Percentiles rank a stretch among this genome's conserved stretches.
phyloP scores from a whole-genome alignment of 805 yeast species.

The Wickerhamiella azyma region DNA sequence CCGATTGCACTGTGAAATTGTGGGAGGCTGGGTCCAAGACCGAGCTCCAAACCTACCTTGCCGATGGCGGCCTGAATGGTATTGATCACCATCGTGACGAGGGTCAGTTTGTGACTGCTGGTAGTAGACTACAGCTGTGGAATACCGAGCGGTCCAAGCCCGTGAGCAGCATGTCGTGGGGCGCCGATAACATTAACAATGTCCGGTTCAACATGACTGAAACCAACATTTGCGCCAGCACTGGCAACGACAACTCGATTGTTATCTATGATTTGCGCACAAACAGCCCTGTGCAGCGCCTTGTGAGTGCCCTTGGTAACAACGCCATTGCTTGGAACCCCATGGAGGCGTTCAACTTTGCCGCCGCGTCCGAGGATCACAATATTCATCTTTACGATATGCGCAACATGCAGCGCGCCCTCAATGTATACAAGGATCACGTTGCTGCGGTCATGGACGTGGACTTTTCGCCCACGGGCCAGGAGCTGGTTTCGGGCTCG shows the following conservation, averaged over 20 bases:
- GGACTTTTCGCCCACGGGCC: conserved; percentile 94
- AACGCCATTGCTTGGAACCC: conserved; percentile 94
- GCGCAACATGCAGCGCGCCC: conserved; percentile 73
- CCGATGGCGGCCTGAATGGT: conserved; percentile 72
- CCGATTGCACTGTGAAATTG: conserved; percentile 75
- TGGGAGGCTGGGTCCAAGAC: conserved; percentile 48
- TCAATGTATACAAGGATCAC: conserved; percentile 85
- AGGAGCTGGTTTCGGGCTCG: conserved; percentile 87
- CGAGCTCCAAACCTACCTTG: conserved; percentile 56
- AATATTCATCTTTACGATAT: conserved; percentile 91
- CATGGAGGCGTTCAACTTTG: conserved; percentile 90
- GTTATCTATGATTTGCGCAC: conserved; percentile 86
- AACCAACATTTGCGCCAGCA: conserved; percentile 73
- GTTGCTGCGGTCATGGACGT: conserved; percentile 91
- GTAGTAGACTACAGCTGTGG: conserved; percentile 86
- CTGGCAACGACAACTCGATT: conserved; percentile 75
- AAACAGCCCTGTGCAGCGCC: conserved; percentile 81
- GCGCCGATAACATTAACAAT: conserved; percentile 75
- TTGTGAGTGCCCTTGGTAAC: conserved; percentile 67
- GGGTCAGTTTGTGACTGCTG: conserved; percentile 76
- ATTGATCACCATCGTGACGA: conserved; percentile 76
- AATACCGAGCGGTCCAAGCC: conserved; percentile 70
- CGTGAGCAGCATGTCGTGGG: conserved; percentile 76
- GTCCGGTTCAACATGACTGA: conserved; percentile 86
- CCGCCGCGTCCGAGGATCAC: conserved; percentile 87